Percentiles rank a stretch among this genome's conserved stretches.
Evolutionary conservation across 140 eudicot species (phyloP).

Genomic region (Bidens hawaiensis): DNA sequence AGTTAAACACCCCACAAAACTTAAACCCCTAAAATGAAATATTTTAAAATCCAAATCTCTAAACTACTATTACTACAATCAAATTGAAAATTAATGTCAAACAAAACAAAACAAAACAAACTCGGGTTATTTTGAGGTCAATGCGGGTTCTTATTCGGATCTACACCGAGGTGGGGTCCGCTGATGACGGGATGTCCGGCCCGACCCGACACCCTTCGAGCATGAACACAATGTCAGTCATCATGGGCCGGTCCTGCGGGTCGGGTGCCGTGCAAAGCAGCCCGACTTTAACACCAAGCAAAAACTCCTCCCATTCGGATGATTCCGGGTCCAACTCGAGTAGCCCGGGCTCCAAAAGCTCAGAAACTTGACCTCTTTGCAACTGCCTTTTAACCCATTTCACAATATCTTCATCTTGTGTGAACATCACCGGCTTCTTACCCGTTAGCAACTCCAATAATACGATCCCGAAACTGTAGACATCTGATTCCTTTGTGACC

Average conservation of each 20-base stretch:
- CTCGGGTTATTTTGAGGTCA: constrained; percentile 14
- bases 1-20: background rate
- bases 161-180: constrained; percentile 80
- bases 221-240: constrained; percentile 90
- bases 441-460: constrained; percentile 81
- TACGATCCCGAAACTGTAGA: constrained; percentile 91
- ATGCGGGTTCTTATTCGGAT: background rate
- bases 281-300: constrained; percentile 87
- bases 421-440: constrained; percentile 85
- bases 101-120: constrained; percentile 16
- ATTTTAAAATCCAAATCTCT: constrained; percentile 14
- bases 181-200: constrained; percentile 78
- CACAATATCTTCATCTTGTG: constrained; percentile 83
- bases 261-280: constrained; percentile 88
- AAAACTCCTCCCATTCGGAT: constrained; percentile 97
- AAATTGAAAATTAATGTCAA: constrained; percentile 31
- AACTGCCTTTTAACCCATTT: constrained; percentile 90
- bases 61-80: constrained; percentile 30
- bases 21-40: constrained; percentile 1
- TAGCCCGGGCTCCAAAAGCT: constrained; percentile 82
- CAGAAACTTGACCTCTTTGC: constrained; percentile 83
- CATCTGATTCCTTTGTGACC: constrained; percentile 62
- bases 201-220: constrained; percentile 96
- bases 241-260: constrained; percentile 77
- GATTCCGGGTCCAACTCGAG: constrained; percentile 95